These are phyloP conservation scores for Geosmithia flava DNA, from an alignment of 2,329 filamentous ascomycete genomes.

Conservation along the genomic window DNA sequence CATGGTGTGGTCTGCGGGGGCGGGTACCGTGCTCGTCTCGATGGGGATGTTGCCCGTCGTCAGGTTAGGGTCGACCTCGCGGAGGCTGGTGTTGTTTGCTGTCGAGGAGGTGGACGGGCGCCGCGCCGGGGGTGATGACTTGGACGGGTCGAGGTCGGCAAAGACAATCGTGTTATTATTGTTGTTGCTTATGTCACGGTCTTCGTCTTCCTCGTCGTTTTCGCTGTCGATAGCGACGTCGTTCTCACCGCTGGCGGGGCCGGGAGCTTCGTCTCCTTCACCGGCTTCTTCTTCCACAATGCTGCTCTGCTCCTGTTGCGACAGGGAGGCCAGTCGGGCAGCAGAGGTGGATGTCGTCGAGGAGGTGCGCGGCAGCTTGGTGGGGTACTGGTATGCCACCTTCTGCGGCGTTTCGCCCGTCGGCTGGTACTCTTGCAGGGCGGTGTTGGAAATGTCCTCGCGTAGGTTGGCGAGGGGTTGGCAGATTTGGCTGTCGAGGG, in stretches of 20 bases:
- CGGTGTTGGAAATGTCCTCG: constrained; percentile 49
- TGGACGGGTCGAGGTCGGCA: constrained; percentile 19
- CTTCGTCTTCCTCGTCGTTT: not conserved
- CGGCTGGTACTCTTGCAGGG: constrained; percentile 66
- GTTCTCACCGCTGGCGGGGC: not conserved
- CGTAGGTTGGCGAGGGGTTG: constrained; percentile 62
- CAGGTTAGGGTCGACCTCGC: constrained; percentile 43
- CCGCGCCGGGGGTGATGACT: constrained; percentile 9
- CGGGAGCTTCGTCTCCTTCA: not conserved
- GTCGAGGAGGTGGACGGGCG: constrained; percentile 4
- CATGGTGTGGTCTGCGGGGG: constrained; percentile 28
- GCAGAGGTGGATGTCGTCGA: not conserved
- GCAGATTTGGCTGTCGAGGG: constrained; percentile 47
- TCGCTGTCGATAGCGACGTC: not conserved
- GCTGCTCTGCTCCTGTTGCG: not conserved
- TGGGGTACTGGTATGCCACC: constrained; percentile 68
- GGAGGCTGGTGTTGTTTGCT: constrained; percentile 30
- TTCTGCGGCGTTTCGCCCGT: constrained; percentile 84
- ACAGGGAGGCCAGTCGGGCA: not conserved
- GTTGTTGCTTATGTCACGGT: not conserved
- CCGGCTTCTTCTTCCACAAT: not conserved
- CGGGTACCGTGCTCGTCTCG: constrained; percentile 29
- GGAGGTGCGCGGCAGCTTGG: constrained; percentile 60
- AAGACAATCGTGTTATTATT: constrained; percentile 23
- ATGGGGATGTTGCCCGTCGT: constrained; percentile 23